Percentiles rank a stretch among this genome's conserved stretches.
Conservation (phyloP, 2,329 filamentous ascomycete genomes). For the Neopestalotiopsis sp. region DNA sequence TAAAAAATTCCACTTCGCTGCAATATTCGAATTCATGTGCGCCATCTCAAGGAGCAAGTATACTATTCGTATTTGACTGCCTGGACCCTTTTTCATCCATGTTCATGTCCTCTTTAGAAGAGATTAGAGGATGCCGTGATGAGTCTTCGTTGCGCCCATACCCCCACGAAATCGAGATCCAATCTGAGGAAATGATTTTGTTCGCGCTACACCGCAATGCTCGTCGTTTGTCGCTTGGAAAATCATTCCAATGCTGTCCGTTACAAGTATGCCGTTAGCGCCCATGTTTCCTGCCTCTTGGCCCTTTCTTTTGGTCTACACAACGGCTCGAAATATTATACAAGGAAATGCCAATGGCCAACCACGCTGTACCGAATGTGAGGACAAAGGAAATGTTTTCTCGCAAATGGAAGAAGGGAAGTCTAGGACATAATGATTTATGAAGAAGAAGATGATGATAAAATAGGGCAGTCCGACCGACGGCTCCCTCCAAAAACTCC, state of each 20-base stretch:
- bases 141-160: neutral
- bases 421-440: neutral
- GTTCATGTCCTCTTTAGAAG: neutral
- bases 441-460: neutral
- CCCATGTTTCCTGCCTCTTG: neutral
- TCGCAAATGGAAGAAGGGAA: conserved; percentile 10
- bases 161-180: neutral
- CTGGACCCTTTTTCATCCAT: neutral
- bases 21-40: neutral
- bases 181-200: neutral
- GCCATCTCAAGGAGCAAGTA: neutral
- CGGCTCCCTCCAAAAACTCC: neutral
- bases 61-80: neutral
- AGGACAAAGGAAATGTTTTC: conserved; percentile 6
- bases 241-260: neutral
- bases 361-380: conserved; percentile 1
- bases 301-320: neutral
- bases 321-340: conserved; percentile 8
- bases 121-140: neutral
- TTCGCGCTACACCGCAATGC: neutral
- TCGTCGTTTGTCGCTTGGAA: neutral
- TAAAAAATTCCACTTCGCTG: neutral
- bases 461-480: neutral
- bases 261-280: neutral
- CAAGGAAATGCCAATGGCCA: conserved; percentile 10